Evolutionary conservation across 2,329 filamentous ascomycete species (phyloP).

Genomic region (Erysiphe pulchra): DNA sequence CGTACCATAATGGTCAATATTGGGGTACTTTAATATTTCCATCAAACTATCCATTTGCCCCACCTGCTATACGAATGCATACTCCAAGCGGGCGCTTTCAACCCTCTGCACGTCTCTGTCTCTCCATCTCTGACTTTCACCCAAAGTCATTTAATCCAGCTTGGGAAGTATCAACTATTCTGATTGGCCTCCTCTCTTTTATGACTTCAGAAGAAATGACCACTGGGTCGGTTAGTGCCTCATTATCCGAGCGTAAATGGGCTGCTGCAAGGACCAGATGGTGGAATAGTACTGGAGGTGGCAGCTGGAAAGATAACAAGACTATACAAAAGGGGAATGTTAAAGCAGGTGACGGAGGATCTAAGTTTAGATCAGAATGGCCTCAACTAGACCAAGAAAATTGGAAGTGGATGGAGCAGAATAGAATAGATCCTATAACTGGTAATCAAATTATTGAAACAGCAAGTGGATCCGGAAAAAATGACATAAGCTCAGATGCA

Average conservation of each 20-base stretch:
- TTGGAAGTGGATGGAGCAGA: conserved; percentile 70
- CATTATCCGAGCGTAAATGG: conserved; percentile 49
- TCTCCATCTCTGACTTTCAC: conserved; percentile 94
- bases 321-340: conserved; percentile 43
- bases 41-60: conserved; percentile 87
- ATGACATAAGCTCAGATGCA: conserved; percentile 33
- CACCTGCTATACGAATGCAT: conserved; percentile 96
- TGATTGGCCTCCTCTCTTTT: conserved; percentile 82
- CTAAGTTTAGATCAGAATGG: conserved; percentile 78
- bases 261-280: conserved; percentile 58
- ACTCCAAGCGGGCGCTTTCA: conserved; percentile 91
- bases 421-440: conserved; percentile 52
- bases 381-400: conserved; percentile 74
- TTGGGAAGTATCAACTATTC: conserved; percentile 91
- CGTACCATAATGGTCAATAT: conserved; percentile 87
- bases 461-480: conserved; percentile 19
- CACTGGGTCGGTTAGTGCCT: conserved; percentile 63
- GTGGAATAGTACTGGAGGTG: conserved; percentile 90
- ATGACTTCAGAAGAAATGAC: conserved; percentile 99
- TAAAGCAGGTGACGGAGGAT: conserved; percentile 75
- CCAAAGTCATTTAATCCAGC: conserved; percentile 95
- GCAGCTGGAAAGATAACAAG: conserved; percentile 11
- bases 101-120: conserved; percentile 69
- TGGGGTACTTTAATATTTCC: conserved; percentile 95
- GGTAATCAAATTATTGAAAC: conserved; percentile 39